phyloP scores from a whole-genome alignment of 169 alveolate genomes.

The Babesia ovis region DNA sequence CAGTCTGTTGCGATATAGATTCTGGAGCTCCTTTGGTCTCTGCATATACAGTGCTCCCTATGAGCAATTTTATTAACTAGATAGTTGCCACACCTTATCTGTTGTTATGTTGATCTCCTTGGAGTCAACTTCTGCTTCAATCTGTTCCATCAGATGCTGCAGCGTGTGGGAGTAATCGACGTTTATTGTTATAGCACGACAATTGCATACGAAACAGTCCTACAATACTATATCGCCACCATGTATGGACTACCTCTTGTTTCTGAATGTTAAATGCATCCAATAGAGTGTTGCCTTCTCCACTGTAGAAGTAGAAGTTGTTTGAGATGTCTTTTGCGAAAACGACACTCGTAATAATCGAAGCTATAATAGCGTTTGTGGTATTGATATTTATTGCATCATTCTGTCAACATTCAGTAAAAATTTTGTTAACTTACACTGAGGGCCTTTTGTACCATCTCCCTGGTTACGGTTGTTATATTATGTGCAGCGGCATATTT shows the following conservation, averaged over 20 bases:
- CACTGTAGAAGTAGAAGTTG: slow-evolving; percentile 64
- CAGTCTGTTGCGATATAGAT: slow-evolving; percentile 9
- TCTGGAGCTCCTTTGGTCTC: background rate
- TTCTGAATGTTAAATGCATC: slow-evolving; percentile 27
- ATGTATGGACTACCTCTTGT: slow-evolving; percentile 15
- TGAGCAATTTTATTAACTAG: background rate
- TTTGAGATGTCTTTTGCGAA: background rate
- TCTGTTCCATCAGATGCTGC: slow-evolving; percentile 12
- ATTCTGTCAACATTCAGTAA: background rate
- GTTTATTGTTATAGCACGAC: background rate
- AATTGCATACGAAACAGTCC: slow-evolving; percentile 53
- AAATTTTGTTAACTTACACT: slow-evolving; percentile 11
- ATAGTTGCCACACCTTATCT: background rate
- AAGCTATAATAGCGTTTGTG: slow-evolving; percentile 49
- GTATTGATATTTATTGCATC: slow-evolving; percentile 21
- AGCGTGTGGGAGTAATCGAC: slow-evolving; percentile 1
- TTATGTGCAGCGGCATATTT: slow-evolving; percentile 4
- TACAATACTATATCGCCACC: background rate
- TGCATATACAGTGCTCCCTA: slow-evolving; percentile 35
- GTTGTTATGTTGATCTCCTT: slow-evolving; percentile 4
- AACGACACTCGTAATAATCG: slow-evolving; percentile 21
- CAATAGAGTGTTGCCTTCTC: slow-evolving; percentile 38
- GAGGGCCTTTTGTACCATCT: slow-evolving; percentile 20
- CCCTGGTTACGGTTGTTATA: slow-evolving; percentile 28
- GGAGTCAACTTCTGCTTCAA: background rate